phyloP scores from a whole-genome alignment of 2,329 filamentous ascomycete species.

The Graphiopsis chlorocephala region DNA sequence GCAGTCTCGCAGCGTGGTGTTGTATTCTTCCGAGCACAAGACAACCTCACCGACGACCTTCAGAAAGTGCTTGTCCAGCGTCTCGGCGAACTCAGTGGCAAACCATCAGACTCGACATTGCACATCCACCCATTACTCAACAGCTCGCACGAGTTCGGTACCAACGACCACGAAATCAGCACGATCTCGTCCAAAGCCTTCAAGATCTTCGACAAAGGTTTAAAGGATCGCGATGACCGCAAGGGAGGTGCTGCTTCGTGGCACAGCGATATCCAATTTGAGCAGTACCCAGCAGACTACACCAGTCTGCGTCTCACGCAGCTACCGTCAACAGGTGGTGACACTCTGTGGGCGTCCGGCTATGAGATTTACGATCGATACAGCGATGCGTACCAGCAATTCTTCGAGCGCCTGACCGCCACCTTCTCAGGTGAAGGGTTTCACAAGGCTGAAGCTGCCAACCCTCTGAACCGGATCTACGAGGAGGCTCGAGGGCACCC shows the following conservation, averaged over 20 bases:
- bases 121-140: slow-evolving; percentile 58
- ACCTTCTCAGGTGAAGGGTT: slow-evolving; percentile 36
- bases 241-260: slow-evolving; percentile 28
- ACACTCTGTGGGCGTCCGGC: slow-evolving; percentile 2
- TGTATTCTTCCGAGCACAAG: slow-evolving; percentile 19
- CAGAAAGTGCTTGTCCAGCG: slow-evolving; percentile 54
- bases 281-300: slow-evolving; percentile 63
- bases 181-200: slow-evolving; percentile 39
- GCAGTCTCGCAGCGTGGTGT: slow-evolving; percentile 23
- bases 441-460: slow-evolving; percentile 11
- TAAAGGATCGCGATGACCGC: slow-evolving; percentile 4
- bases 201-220: slow-evolving; percentile 24
- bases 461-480: slow-evolving; percentile 35
- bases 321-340: slow-evolving; percentile 53
- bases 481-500: slow-evolving; percentile 26
- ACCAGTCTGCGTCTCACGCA: slow-evolving; percentile 56
- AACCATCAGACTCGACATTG: slow-evolving; percentile 55
- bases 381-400: slow-evolving; percentile 54
- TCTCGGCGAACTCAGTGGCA: slow-evolving; percentile 58
- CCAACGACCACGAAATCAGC: slow-evolving; percentile 37
- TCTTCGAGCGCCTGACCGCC: slow-evolving; percentile 59
- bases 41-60: slow-evolving; percentile 44
- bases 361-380: slow-evolving; percentile 63
- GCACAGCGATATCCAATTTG: slow-evolving; percentile 65
- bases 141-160: slow-evolving; percentile 41